Conservation (phyloP, 2,329 filamentous ascomycete genomes). For the Plectosphaerella sp. region DNA sequence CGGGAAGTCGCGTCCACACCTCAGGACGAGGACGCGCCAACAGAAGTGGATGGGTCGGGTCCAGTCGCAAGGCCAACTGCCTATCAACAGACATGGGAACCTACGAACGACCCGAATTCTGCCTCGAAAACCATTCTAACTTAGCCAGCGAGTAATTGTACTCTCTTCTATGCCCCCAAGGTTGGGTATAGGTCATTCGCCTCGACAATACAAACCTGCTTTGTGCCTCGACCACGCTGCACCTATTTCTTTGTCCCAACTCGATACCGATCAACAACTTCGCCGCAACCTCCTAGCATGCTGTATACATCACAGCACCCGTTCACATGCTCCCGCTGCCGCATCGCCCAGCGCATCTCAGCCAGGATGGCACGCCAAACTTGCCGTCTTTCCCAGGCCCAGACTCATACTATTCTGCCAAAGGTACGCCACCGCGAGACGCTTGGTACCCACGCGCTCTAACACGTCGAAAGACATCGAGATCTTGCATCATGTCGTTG, state of each 20-base stretch:
- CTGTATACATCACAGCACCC: constrained; percentile 16
- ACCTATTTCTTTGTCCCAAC: too few species aligned
- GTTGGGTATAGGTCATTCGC: too few species aligned
- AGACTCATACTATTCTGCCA: constrained; percentile 53
- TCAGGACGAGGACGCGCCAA: too few species aligned
- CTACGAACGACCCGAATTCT: too few species aligned
- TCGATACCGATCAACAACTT: too few species aligned
- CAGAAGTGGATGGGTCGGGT: too few species aligned
- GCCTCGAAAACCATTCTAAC: too few species aligned
- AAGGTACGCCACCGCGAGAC: constrained; percentile 39
- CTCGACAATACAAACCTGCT: not conserved
- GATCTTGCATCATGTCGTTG: constrained; percentile 72
- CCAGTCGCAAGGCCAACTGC: too few species aligned
- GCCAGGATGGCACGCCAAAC: constrained; percentile 26
- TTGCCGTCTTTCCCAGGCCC: constrained; percentile 16
- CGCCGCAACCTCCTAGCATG: constrained; percentile 22
- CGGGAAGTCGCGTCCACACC: too few species aligned
- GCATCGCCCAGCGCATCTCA: constrained; percentile 28
- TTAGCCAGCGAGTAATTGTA: too few species aligned
- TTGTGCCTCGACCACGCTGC: not conserved
- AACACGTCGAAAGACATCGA: constrained; percentile 59
- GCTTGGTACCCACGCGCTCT: not conserved
- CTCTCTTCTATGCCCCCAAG: too few species aligned
- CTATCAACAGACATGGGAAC: too few species aligned
- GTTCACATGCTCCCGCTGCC: constrained; percentile 26